These are phyloP conservation scores for Nicotiana obtusifolia DNA, from an alignment of 257 asterid genomes.

Conservation along the genomic window DNA sequence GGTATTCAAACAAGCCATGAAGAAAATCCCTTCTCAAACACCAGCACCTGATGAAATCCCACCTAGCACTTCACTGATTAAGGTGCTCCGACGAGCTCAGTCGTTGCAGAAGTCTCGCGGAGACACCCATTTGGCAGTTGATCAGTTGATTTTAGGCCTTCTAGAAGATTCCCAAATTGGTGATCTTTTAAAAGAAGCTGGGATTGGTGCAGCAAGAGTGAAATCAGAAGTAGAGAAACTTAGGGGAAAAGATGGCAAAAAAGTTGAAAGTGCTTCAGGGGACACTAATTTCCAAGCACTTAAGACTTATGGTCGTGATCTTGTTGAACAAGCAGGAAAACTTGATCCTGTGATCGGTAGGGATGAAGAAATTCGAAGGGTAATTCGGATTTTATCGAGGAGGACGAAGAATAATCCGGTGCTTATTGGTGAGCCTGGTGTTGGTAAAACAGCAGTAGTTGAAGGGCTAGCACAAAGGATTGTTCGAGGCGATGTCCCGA, in stretches of 20 bases:
- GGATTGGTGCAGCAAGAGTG: slow-evolving; percentile 37
- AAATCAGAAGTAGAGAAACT: slow-evolving; percentile 56
- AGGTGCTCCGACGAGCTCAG: slow-evolving; percentile 56
- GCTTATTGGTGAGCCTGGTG: slow-evolving; percentile 71
- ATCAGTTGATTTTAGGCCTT: slow-evolving; percentile 56
- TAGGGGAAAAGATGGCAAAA: slow-evolving; percentile 53
- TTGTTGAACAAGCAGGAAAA: slow-evolving; percentile 67
- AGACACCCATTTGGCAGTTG: slow-evolving; percentile 58
- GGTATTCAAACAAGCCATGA: slow-evolving; percentile 44
- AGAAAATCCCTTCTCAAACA: slow-evolving; percentile 48
- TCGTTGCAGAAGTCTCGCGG: slow-evolving; percentile 50
- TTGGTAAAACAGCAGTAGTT: slow-evolving; percentile 67
- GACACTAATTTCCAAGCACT: slow-evolving; percentile 51
- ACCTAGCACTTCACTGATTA: slow-evolving; percentile 54
- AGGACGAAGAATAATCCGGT: slow-evolving; percentile 72
- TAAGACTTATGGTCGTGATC: slow-evolving; percentile 66
- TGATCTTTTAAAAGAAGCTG: slow-evolving; percentile 50
- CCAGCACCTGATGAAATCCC: slow-evolving; percentile 63
- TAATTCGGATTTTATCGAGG: slow-evolving; percentile 55
- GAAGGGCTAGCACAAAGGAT: slow-evolving; percentile 74
- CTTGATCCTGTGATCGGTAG: slow-evolving; percentile 73
- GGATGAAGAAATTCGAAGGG: slow-evolving; percentile 62
- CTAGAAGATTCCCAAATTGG: slow-evolving; percentile 58
- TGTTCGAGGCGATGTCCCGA: slow-evolving; percentile 53
- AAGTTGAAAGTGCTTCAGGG: slow-evolving; percentile 72